Conservation (phyloP, 116 monocot species). For the Dioscorea cayenensis region DNA sequence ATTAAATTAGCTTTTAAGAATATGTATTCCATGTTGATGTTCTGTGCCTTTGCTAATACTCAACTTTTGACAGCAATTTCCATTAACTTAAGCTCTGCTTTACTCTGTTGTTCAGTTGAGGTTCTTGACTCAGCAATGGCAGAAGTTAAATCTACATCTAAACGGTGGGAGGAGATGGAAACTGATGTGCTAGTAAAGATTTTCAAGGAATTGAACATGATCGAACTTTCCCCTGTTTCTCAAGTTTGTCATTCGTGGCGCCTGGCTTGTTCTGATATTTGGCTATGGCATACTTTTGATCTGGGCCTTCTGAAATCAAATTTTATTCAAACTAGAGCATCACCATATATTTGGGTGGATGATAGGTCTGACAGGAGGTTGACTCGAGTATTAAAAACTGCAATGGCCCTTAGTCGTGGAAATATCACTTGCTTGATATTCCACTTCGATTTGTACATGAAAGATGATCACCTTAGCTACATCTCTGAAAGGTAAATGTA, state of each 20-base stretch:
- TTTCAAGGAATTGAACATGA: slow-evolving; percentile 81
- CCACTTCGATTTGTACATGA: slow-evolving; percentile 90
- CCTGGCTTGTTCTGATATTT: slow-evolving; percentile 73
- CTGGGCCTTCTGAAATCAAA: slow-evolving; percentile 73
- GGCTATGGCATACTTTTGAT: slow-evolving; percentile 74
- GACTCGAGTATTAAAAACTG: slow-evolving; percentile 44
- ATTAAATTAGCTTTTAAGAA: too few relatives aligned
- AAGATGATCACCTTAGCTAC: slow-evolving; percentile 74
- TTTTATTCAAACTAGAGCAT: slow-evolving; percentile 72
- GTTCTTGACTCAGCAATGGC: slow-evolving; percentile 17
- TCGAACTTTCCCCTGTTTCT: slow-evolving; percentile 70
- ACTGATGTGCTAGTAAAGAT: slow-evolving; percentile 84
- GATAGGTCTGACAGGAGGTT: slow-evolving; percentile 67
- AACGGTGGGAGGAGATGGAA: slow-evolving; percentile 89
- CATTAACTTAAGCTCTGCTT: too few relatives aligned
- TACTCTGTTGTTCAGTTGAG: background rate
- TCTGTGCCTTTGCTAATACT: too few relatives aligned
- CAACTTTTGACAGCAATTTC: too few relatives aligned
- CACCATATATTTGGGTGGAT: slow-evolving; percentile 83
- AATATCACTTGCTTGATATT: slow-evolving; percentile 62
- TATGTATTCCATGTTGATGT: too few relatives aligned
- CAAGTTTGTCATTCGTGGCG: slow-evolving; percentile 81
- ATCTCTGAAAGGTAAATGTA: slow-evolving; percentile 65
- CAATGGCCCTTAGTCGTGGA: slow-evolving; percentile 69
- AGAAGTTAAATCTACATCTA: slow-evolving; percentile 33